Base-by-base conservation (phyloP, 2,329 filamentous ascomycete species). In the Colletotrichum sp. region DNA sequence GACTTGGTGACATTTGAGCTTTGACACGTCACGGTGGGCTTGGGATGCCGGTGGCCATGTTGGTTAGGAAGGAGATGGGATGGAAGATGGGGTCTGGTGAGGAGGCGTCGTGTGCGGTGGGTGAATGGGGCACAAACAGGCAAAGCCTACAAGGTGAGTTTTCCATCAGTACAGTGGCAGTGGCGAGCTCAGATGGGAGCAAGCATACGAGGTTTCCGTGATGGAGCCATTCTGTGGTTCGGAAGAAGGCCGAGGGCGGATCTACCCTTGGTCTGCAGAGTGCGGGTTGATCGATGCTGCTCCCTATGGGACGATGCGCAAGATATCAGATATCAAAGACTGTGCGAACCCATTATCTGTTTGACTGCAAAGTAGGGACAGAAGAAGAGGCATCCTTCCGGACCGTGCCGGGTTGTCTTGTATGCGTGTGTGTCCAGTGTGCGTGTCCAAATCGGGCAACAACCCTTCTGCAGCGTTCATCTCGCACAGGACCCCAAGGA, bases 71-170 rank as follows among this genome's bases (percentile, higher is more conserved):
- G 30, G 39, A 36, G 36, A 55, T 63, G 34, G 68, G 32, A 59
- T 32, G 24, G 36, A 55, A 39, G 28, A 57, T 55, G 63, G 32
- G 69, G 39, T 24, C 72, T 43, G 16, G 48, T 18, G n/a, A 30
- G 43, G 36, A 48, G 26, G 59, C 18, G 18, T 21, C 16, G 34
- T 57, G 71, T 74, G 60, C 12, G 52, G 68, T 34, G 66, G 52
- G 68, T 36, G 66, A 52, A 57, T 60, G 52, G 69, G 34, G 66
- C 26, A 68, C 73, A 75, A 75, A 75, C 73, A 64, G 36, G 30
- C 34, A 61, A n/a, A 21, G 59, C 39, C 67, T 16, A 12, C 24
- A 60, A 34, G 28, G 16, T 59, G 26, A 39, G 16, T n/a, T 10
- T 67, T 57, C 69, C 28, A 24, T 14, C 7, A n/a, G 55, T 13